phyloP scores from a whole-genome alignment of 352 stramenopile genomes.

The Globisporangium echinulatum region DNA sequence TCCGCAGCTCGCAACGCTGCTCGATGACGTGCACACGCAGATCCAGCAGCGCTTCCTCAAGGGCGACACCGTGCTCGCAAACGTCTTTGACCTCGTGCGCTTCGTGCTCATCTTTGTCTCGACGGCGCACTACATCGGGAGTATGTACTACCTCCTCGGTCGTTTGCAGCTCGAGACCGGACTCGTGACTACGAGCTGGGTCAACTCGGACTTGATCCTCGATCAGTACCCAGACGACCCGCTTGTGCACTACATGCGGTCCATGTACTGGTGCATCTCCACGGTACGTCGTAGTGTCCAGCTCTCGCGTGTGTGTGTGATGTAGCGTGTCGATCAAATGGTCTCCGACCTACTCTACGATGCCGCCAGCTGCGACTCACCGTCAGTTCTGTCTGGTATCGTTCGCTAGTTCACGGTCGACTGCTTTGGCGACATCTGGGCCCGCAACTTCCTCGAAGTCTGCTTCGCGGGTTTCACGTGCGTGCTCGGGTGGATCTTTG shows the following conservation, averaged over 20 bases:
- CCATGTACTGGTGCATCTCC: slow-evolving; percentile 75
- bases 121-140: slow-evolving; percentile 43
- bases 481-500: slow-evolving; percentile 70
- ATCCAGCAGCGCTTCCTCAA: slow-evolving; percentile 49
- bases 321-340: background rate
- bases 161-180: slow-evolving; percentile 28
- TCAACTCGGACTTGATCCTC: slow-evolving; percentile 49
- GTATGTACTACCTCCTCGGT: slow-evolving; percentile 43
- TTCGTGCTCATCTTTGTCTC: slow-evolving; percentile 59
- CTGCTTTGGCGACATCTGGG: slow-evolving; percentile 67
- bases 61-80: slow-evolving; percentile 31
- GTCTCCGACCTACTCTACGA: background rate
- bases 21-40: slow-evolving; percentile 34
- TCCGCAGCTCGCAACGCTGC: slow-evolving; percentile 28
- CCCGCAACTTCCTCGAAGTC: slow-evolving; percentile 55
- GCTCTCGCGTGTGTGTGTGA: background rate
- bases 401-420: slow-evolving; percentile 58
- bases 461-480: slow-evolving; percentile 56
- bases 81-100: slow-evolving; percentile 41
- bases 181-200: slow-evolving; percentile 37
- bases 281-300: slow-evolving; percentile 22
- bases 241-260: slow-evolving; percentile 57
- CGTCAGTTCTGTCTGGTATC: too few species aligned
- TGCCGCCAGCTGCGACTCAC: background rate
- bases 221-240: slow-evolving; percentile 40